Evolutionary conservation across 495 filamentous ascomycete genomes (phyloP), one percentile per base, ranked within the genome.

Genomic region (Hyaloscypha finlandica): DNA sequence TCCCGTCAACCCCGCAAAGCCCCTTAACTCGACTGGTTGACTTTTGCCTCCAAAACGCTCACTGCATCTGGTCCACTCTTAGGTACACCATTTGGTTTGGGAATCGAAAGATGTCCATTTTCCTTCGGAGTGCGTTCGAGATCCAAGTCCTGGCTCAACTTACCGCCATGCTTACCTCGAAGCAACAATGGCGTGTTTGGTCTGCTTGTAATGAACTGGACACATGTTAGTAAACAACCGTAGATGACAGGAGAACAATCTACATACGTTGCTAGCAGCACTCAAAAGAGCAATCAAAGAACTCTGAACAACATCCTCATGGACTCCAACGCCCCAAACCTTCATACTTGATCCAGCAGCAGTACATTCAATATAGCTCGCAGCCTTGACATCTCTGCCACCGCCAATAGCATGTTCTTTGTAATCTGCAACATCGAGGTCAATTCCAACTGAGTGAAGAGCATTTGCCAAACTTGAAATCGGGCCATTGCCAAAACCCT

Each of bases 281-380:
- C 87, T 88, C 73, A 99, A 81, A 55, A 98, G 82, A 51, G 95
- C 94, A 75, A 94, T 92, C 75, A 99, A 83, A 77, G 89, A 93
- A 70, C 92, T 92, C 78, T 97, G 93, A 16, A 96, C 93, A 45
- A 96, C 91, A 80, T 99, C 95, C 72, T 94, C 89, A 76, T 97
- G 92, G 68, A 99, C 92, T 59, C 94, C 95, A 25, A 99, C 92
- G 70, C 95, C 95, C 96, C 95, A 99, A 12, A 97, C 92, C 70
- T 84, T 89, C 63, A 90, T 80, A 35, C 82, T 81, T 54, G 81
- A 87, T 20, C 88, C 87, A n/a, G 87, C 79, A 45, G 90, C 85
- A 51, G 86, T 90, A 76, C 93, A 96, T 77, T 98, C 91, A 66
- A 99, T 97, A 71, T 93, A 99, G 14, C 92, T 93, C 19, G 92